Conservation (phyloP, 306 rosid genomes). For the Morella rubra region DNA sequence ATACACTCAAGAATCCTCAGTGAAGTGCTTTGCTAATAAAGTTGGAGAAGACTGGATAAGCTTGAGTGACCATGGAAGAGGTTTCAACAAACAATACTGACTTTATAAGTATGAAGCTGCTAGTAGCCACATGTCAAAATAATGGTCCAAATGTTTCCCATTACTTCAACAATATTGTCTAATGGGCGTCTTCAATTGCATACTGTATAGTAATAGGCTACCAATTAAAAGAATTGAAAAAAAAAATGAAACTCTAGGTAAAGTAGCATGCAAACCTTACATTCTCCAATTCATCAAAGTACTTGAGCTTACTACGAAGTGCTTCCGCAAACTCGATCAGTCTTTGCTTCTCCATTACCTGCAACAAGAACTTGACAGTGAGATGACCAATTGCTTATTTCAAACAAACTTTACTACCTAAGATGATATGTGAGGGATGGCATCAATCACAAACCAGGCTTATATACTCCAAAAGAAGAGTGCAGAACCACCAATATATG, state of each 20-base stretch:
- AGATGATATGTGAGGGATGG: not conserved
- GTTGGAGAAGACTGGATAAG: not conserved
- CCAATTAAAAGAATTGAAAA: not conserved
- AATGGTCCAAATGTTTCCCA: not conserved
- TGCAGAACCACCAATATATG: no score
- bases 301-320: conserved; percentile 91
- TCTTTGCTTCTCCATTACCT: conserved; percentile 91
- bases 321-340: conserved; percentile 90
- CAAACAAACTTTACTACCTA: conserved; percentile 23
- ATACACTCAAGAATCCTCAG: not conserved
- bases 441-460: conserved; percentile 2
- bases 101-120: not conserved
- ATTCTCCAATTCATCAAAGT: conserved; percentile 99
- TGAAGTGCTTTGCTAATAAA: not conserved
- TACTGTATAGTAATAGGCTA: not conserved
- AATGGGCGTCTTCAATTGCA: not conserved
- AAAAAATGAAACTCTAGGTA: conserved; percentile 48
- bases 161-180: not conserved
- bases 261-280: conserved; percentile 96
- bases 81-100: not conserved
- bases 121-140: not conserved
- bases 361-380: conserved; percentile 31
- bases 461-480: conserved; percentile 13
- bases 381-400: conserved; percentile 22
- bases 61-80: not conserved